Evolutionary conservation across 345 rosid species (phyloP).

Genomic region (Hevea brasiliensis): DNA sequence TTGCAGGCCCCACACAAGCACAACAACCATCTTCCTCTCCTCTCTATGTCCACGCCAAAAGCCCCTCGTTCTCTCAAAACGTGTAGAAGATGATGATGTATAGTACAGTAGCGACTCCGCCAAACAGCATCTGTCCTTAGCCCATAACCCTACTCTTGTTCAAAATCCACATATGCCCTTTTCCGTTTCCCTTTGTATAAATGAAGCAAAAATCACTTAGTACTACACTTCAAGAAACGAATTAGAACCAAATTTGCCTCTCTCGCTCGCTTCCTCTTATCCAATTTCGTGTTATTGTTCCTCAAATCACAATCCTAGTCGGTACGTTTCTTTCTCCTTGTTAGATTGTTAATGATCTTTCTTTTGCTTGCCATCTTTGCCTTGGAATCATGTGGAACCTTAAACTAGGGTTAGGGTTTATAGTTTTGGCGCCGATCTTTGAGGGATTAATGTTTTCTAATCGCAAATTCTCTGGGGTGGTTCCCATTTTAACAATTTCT

Average conservation of each 20-base stretch:
- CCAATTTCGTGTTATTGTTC: slow-evolving; percentile 41
- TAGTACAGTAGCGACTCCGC: background rate
- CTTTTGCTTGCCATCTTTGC: slow-evolving; percentile 13
- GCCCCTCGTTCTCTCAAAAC: too few species aligned
- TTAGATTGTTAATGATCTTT: background rate
- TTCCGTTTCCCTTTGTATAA: background rate
- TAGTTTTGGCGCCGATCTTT: slow-evolving; percentile 31
- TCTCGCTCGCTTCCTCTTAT: slow-evolving; percentile 13
- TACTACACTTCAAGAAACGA: background rate
- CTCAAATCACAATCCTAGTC: slow-evolving; percentile 44
- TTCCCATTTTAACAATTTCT: slow-evolving; percentile 32
- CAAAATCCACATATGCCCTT: slow-evolving; percentile 27
- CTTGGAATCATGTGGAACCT: slow-evolving; percentile 11
- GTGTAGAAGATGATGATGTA: background rate
- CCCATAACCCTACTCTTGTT: slow-evolving; percentile 9
- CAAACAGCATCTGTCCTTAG: background rate
- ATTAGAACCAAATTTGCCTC: background rate
- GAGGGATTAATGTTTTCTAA: slow-evolving; percentile 4
- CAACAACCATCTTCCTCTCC: too few species aligned
- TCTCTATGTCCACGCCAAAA: too few species aligned
- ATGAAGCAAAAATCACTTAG: background rate
- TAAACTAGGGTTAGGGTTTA: slow-evolving; percentile 34
- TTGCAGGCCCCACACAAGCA: too few species aligned
- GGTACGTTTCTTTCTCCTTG: slow-evolving; percentile 44
- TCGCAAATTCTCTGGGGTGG: background rate